Base-by-base conservation (phyloP, 805 yeast species). In the Starmerella bombicola region DNA sequence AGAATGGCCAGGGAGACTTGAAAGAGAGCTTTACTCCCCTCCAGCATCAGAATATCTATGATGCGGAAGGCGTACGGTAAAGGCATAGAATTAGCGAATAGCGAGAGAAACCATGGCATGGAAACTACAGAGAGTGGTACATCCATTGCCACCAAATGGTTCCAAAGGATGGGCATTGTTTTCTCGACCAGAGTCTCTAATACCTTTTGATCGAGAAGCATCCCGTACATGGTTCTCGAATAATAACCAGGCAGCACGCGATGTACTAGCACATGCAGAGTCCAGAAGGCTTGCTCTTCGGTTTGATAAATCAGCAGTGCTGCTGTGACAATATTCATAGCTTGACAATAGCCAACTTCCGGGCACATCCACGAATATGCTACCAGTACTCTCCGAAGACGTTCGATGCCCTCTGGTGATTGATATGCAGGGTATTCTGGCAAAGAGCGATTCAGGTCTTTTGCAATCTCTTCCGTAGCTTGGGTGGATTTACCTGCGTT, bases 231-330 rank as follows among this genome's bases (percentile, higher is more conserved):
- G 0, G 96, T 88, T 54, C 76, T 83, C 3, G 97, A 86, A 56
- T 91, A 91, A 60, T 91, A 91, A 0, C 98, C 98, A 0, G 97
- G 97, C 3, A 85, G 80, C 45, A 81, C 72, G 30, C 75, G 71
- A 45, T 85, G 94, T 63, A 96, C 85, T 3, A 91, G 61, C 15
- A 74, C 72, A 41, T 76, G 73, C 42, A 91, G 67, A 43, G 88
- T 74, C 97, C 97, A 91, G 56, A 84, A 91, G 0, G 95, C 97
- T 60, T 91, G 97, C 50, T 88, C 98, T 59, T 91, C 99, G 7
- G 93, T 80, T 80, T 83, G 85, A 47, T 55, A 64, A 37, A 65
- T 66, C 22, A 65, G 75, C 54, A 76, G 70, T 1, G 68, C 67
- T 1, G 70, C 70, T 3, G 63, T 66, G 12, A 65, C 70, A 38